A percentile compares a stretch with the other conserved stretches of the same genome.
Evolutionary conservation across 2,329 filamentous ascomycete genomes (phyloP).

Genomic region (Sporothrix humicola): DNA sequence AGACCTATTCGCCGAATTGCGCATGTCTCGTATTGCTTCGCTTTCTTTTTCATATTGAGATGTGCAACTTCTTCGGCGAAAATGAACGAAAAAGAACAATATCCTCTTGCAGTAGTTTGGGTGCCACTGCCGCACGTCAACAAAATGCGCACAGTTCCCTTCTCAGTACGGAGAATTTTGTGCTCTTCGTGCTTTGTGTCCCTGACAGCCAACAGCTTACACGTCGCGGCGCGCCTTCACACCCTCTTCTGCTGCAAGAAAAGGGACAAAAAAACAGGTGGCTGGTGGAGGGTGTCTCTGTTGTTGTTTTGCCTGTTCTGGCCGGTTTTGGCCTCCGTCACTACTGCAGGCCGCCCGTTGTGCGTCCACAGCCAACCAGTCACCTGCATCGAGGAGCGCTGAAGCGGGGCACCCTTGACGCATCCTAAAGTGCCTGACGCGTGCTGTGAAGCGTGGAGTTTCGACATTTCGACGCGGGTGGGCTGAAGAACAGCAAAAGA

Average conservation of each 20-base stretch:
- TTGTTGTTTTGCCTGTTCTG: constrained; percentile 8
- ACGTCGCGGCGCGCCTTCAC: background rate
- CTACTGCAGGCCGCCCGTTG: constrained; percentile 11
- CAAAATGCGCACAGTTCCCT: background rate
- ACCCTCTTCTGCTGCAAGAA: background rate
- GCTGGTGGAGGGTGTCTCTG: constrained; percentile 29
- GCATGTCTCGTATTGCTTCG: background rate
- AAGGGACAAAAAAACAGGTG: constrained; percentile 9
- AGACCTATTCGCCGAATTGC: background rate
- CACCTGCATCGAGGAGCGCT: background rate
- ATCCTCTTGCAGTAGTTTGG: background rate
- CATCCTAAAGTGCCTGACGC: constrained; percentile 18
- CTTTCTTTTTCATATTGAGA: background rate
- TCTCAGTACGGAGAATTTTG: too few species aligned
- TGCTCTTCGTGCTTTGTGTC: too few species aligned
- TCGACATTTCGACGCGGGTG: background rate
- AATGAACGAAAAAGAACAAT: background rate
- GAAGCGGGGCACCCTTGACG: background rate
- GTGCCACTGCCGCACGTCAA: background rate
- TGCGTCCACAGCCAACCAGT: constrained; percentile 22
- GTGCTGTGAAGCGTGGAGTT: background rate
- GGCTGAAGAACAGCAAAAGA: background rate
- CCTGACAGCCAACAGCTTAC: background rate
- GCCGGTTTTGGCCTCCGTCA: constrained; percentile 5
- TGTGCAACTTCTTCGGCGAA: background rate